These are phyloP conservation scores for Physaria fendleri DNA, from an alignment of 345 rosid genomes.

Conservation along the genomic window DNA sequence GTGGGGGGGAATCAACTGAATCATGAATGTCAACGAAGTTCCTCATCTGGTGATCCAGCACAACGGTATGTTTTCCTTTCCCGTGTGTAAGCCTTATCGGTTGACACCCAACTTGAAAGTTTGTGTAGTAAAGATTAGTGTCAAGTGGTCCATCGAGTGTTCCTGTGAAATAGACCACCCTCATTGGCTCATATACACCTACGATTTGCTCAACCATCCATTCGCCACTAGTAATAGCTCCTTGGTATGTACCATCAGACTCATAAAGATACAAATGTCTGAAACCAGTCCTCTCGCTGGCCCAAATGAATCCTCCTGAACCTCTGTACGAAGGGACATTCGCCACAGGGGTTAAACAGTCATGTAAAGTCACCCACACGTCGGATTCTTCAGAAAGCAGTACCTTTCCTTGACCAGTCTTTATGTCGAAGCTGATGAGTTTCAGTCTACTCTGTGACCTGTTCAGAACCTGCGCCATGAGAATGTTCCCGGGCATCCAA, in stretches of 20 bases:
- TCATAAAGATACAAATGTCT: conserved; percentile 85
- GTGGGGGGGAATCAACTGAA: conserved; percentile 70
- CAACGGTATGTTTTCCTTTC: conserved; percentile 76
- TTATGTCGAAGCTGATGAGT: conserved; percentile 60
- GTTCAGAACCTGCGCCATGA: conserved; percentile 65
- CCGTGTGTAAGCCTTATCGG: conserved; percentile 71
- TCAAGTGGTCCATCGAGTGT: conserved; percentile 78
- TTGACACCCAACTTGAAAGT: conserved; percentile 38
- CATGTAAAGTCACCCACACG: conserved; percentile 81
- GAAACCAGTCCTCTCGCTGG: conserved; percentile 84
- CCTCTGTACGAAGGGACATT: conserved; percentile 35
- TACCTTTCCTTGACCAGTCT: conserved; percentile 58
- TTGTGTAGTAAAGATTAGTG: conserved; percentile 60
- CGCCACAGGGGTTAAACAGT: conserved; percentile 83
- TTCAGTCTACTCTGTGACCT: conserved; percentile 67
- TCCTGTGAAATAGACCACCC: conserved; percentile 71
- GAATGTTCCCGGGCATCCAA: conserved; percentile 79
- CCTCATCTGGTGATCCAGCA: conserved; percentile 76
- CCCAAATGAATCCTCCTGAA: conserved; percentile 92
- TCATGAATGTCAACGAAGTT: conserved; percentile 86
- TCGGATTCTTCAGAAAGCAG: conserved; percentile 59
- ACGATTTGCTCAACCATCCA: conserved; percentile 94
- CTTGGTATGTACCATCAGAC: conserved; percentile 61
- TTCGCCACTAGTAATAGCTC: conserved; percentile 77
- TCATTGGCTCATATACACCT: conserved; percentile 66